Conservation (phyloP, 73 alveolate species). For the Diophrys sp. region DNA sequence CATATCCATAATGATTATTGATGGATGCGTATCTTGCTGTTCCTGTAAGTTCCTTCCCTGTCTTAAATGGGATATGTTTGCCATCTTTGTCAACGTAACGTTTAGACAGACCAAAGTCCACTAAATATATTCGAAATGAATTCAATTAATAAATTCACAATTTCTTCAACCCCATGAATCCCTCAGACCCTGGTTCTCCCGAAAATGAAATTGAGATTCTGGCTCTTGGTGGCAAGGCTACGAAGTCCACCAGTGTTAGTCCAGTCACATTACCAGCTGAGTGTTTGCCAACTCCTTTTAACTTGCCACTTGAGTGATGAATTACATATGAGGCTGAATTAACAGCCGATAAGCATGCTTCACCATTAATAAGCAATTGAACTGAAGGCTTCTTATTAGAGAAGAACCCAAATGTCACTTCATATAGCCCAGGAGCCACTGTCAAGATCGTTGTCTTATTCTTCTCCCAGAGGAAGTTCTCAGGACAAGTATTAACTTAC, state of each 20-base stretch:
- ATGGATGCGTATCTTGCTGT: slow-evolving; percentile 71
- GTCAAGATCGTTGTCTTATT: slow-evolving; percentile 80
- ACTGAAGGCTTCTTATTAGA: slow-evolving; percentile 92
- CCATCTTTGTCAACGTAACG: slow-evolving; percentile 58
- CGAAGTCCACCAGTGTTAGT: slow-evolving; percentile 90
- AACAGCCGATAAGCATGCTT: slow-evolving; percentile 82
- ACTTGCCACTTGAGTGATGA: slow-evolving; percentile 83
- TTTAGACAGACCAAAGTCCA: slow-evolving; percentile 73
- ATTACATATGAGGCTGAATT: slow-evolving; percentile 68
- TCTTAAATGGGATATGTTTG: slow-evolving; percentile 70
- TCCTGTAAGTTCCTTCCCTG: slow-evolving; percentile 67
- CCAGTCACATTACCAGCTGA: slow-evolving; percentile 96
- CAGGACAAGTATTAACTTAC: slow-evolving; percentile 92
- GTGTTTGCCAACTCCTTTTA: slow-evolving; percentile 82
- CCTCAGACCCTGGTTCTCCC: slow-evolving; percentile 78
- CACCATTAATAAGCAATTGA: slow-evolving; percentile 93
- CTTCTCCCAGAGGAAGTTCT: slow-evolving; percentile 95
- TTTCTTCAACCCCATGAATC: slow-evolving; percentile 34
- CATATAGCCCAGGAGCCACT: slow-evolving; percentile 97
- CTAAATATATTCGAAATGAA: slow-evolving; percentile 41
- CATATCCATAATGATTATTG: slow-evolving; percentile 64
- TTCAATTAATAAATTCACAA: background rate
- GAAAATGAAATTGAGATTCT: slow-evolving; percentile 81
- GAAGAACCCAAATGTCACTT: slow-evolving; percentile 87
- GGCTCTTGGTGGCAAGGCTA: slow-evolving; percentile 96